Percentiles rank a stretch among this genome's conserved stretches.
Conservation (phyloP, 106 monocot species). For the Allium cepa region DNA sequence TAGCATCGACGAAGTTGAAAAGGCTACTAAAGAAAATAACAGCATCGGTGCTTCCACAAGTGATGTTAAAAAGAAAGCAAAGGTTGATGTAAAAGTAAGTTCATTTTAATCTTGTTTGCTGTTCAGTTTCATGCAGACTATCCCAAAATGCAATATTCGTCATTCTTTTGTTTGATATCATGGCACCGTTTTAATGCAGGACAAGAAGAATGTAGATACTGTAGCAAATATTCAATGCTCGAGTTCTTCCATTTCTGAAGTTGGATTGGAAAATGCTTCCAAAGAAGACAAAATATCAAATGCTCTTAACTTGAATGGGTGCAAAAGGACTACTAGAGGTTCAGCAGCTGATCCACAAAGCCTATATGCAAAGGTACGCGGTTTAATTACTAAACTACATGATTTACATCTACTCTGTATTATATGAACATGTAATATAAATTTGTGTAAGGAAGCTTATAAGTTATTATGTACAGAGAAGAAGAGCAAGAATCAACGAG, state of each 20-base stretch:
- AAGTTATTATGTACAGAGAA: conserved; percentile 35
- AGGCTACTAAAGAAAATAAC: neutral
- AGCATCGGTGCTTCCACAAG: neutral
- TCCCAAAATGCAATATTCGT: conserved; percentile 11
- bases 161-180: no score
- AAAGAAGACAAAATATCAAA: conserved; percentile 6
- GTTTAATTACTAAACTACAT: neutral
- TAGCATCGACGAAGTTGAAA: neutral
- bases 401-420: neutral
- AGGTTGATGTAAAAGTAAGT: neutral
- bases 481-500: conserved; percentile 84
- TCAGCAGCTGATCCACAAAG: conserved; percentile 46
- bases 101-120: neutral
- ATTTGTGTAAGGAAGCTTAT: neutral
- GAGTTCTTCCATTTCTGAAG: conserved; percentile 37
- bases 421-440: neutral
- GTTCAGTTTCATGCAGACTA: conserved; percentile 19
- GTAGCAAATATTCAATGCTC: conserved; percentile 14
- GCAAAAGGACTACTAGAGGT: conserved; percentile 36
- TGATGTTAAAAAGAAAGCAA: conserved; percentile 14
- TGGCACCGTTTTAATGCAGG: neutral
- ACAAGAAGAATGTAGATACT: conserved; percentile 3
- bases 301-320: conserved; percentile 18
- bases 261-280: conserved; percentile 22
- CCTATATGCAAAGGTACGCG: conserved; percentile 57